Evolutionary conservation across 2,329 filamentous ascomycete species (phyloP).

Genomic region (Microcera coccophila): DNA sequence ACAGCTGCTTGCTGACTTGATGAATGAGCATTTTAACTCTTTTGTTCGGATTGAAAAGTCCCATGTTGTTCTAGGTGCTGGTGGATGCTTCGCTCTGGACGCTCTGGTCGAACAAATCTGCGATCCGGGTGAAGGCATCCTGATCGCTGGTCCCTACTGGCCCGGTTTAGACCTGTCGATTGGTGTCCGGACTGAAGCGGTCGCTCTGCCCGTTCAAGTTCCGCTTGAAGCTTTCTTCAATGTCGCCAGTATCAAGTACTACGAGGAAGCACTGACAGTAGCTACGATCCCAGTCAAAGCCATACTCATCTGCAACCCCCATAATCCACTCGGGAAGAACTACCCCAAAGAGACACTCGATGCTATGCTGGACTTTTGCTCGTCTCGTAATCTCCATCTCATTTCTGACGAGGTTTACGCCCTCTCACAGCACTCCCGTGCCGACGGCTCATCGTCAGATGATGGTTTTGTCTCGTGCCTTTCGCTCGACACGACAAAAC

Average conservation of each 20-base stretch:
- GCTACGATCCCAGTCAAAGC: slow-evolving; percentile 2
- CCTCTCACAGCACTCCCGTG: slow-evolving; percentile 2
- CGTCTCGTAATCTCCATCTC: background rate
- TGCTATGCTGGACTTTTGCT: slow-evolving; percentile 3
- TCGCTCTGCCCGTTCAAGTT: background rate
- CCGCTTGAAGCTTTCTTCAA: background rate
- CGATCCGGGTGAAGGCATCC: slow-evolving; percentile 8
- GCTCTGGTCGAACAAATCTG: slow-evolving; percentile 9
- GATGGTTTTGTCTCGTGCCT: slow-evolving; percentile 2
- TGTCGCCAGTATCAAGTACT: background rate
- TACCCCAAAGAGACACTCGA: background rate
- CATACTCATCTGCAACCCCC: slow-evolving; percentile 3
- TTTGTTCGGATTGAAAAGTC: background rate
- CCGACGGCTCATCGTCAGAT: background rate
- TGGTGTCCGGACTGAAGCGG: background rate
- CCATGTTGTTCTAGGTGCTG: slow-evolving; percentile 4
- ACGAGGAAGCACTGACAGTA: background rate
- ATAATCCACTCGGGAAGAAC: slow-evolving; percentile 5
- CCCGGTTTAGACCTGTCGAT: slow-evolving; percentile 6
- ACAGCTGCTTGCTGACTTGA: background rate
- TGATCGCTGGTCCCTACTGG: slow-evolving; percentile 10
- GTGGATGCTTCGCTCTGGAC: slow-evolving; percentile 4
- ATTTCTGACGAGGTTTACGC: slow-evolving; percentile 8
- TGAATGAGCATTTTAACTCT: background rate
- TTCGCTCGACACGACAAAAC: background rate